Evolutionary conservation across 306 rosid species (phyloP), one percentile per base, ranked within the genome.

Genomic region (Lablab purpureus): DNA sequence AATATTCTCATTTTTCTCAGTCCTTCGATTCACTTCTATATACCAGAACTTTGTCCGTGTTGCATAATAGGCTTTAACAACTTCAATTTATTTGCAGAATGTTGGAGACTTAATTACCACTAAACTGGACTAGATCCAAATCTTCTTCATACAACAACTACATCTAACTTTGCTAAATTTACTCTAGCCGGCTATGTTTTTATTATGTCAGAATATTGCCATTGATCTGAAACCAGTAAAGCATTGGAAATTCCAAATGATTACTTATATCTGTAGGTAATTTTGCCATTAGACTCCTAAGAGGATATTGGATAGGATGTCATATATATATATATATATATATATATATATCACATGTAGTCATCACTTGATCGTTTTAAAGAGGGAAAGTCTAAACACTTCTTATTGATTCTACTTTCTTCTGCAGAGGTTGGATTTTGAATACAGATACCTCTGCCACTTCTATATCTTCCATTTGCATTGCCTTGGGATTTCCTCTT

Each of bases 341-440:
- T n/a, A n/a, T n/a, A n/a, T n/a, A n/a, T n/a, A 19, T 4, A 47
- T n/a, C 19, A 47, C 8, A 18, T 45, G 76, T 37, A 69, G 50
- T 5, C 50, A 28, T 60, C 22, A 18, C 58, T 18, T 49, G 77
- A 18, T 18, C 66, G 19, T 77, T 64, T n/a, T 0, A 43, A 54
- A 43, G 18, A n/a, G 36, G 54, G 18, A 30, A 71, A 71, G 51
- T 52, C 65, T 63, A 21, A 54, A 19, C 25, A 76, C 32, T 11
- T n/a, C 22, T 12, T 23, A 34, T 41, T 56, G 5, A 36, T 60
- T 71, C 63, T 30, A 70, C 79, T 60, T 76, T 82, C 23, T 62
- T 18, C 62, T 62, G 43, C 60, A 49, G 68, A 10, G 70, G 8
- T 34, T 62, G 41, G 70, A 18, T 36, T n/a, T 41, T 67, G 73